Base-by-base conservation (phyloP, 148 eudicot genomes). In the Agrostemma githago region DNA sequence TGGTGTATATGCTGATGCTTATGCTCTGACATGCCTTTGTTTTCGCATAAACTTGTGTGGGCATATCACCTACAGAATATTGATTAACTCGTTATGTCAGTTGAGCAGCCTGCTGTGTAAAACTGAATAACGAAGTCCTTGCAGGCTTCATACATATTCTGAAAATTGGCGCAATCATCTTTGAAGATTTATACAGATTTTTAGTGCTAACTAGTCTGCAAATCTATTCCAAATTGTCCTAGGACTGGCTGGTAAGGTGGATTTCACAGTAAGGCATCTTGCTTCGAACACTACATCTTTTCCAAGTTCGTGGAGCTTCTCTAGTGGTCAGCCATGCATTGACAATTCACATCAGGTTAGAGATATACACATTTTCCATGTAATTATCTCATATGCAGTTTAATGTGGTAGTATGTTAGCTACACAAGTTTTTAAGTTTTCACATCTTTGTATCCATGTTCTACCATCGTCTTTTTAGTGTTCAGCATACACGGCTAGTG, bases 221-320 rank as follows among this genome's bases (percentile, higher is more conserved):
- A 44, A 43, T 72, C 34, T 12, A 26, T 34, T 66, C 34, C 21
- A 17, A 21, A 44, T n/a, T 21, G 20, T 70, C 34, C 34, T 81
- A 95, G 99, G 96, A 67, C 74, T 92, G 69, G 48, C 85, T 79
- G 99, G 99, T 78, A 90, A 92, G 86, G 99, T 92, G 74, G 99
- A 95, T 79, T 95, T 95, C 85, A 92, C 94, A 70, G 97, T 95
- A 48, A 87, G 93, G 65, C 99, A 95, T 80, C 96, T 95, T 60
- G 80, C 96, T 75, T 92, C 99, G 0, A 72, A 81, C 71, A 87
- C 93, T 53, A 53, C 80, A 12, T 38, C 85, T 64, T 95, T 95
- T 72, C 94, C 93, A 19, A 77, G 78, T 67, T 72, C 94, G 56
- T 92, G 83, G 86, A 81, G 54, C 72, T 84, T 95, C 73, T 68